Base-by-base conservation (phyloP, 345 rosid genomes). In the Passiflora organensis region DNA sequence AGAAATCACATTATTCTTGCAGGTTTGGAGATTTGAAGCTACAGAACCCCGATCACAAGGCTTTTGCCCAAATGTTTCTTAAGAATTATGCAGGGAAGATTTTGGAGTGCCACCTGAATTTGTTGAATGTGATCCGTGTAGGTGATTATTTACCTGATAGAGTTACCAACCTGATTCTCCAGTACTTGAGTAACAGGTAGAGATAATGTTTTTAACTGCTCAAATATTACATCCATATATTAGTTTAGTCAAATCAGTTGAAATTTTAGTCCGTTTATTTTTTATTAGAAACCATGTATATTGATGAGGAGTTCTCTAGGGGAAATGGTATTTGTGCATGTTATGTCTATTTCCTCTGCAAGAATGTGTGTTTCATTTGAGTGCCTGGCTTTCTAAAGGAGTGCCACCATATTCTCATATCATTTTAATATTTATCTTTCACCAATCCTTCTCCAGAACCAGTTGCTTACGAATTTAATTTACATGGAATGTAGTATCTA, bases 111-210 rank as follows among this genome's bases (percentile, higher is more conserved):
- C 95, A 94, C 80, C 68, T 94, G 63, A 89, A 87, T 71, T 62
- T 78, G 61, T 75, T 94, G 80, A 84, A 79, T 73, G 79, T 76
- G 56, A 76, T 89, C 39, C 95, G 95, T 46, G 64, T 78, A 76
- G 97, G 97, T 61, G 89, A 90, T 56, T 94, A 94, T 80, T 71
- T 94, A 24, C 99, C 99, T 34, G 97, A 94, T 65, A 82, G 99
- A 83, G 91, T 94, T 70, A 85, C 76, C 64, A 94, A 94, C 60
- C 86, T 89, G 65, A 77, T 94, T 72, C 99, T 94, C 71, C 93
- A 94, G 68, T 94, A 87, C 73, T 71, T 94, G 66, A 82, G 85
- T 81, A 89, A 84, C 86, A 89, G 99, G 99, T 89, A 54, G 61
- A 2, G 13, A 43, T 18, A n/a, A 13, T 50, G 43, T 4, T 19